These are phyloP conservation scores for Aspergillus costaricaensis DNA, from an alignment of 2,329 filamentous ascomycete genomes.

Conservation along the genomic window DNA sequence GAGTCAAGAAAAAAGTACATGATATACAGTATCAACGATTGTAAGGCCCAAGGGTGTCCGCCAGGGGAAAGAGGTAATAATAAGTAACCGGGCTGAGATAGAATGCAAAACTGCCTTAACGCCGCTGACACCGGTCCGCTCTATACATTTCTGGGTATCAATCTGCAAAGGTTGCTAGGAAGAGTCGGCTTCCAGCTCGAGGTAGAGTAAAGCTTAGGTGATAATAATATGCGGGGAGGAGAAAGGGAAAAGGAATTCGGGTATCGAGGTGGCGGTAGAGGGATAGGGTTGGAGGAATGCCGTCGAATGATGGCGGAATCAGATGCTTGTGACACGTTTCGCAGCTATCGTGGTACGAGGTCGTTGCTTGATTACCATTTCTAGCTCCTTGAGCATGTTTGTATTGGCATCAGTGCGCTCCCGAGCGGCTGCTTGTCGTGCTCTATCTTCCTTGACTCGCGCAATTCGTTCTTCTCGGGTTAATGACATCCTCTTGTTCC, in stretches of 20 bases:
- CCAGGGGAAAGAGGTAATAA: slow-evolving; percentile 8
- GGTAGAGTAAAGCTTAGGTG: slow-evolving; percentile 4
- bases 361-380: slow-evolving; percentile 75
- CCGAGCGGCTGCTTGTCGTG: slow-evolving; percentile 68
- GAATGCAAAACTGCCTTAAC: slow-evolving; percentile 23
- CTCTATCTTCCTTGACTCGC: slow-evolving; percentile 85
- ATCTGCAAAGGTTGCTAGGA: slow-evolving; percentile 24
- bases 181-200: slow-evolving; percentile 18
- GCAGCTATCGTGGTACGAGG: slow-evolving; percentile 40
- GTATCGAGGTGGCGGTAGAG: not conserved
- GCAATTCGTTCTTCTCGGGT: slow-evolving; percentile 83
- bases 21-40: not conserved
- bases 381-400: slow-evolving; percentile 88
- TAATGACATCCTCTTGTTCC: slow-evolving; percentile 66
- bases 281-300: not conserved
- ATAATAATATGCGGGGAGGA: slow-evolving; percentile 10
- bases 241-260: not conserved
- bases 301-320: slow-evolving; percentile 18
- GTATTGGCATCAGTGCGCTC: slow-evolving; percentile 79
- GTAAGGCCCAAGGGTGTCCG: not conserved
- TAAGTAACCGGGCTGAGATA: slow-evolving; percentile 14
- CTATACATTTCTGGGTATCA: slow-evolving; percentile 40
- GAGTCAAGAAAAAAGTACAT: not conserved
- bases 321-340: slow-evolving; percentile 49
- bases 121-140: slow-evolving; percentile 35